Evolutionary conservation across 2,329 filamentous ascomycete genomes (phyloP).

Genomic region (Tolypocladium sp.): DNA sequence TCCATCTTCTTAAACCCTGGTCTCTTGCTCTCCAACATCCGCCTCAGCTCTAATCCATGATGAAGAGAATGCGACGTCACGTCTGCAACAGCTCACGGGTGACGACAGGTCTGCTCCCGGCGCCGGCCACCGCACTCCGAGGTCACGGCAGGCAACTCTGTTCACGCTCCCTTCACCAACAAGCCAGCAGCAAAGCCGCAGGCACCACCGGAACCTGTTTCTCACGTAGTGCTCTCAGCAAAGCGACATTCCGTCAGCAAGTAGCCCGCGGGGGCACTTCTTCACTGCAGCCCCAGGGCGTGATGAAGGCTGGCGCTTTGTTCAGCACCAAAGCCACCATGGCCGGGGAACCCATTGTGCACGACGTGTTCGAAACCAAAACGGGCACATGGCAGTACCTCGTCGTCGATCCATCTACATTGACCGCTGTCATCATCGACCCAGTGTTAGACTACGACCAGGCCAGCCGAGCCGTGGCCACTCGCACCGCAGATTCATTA

Average conservation of each 20-base stretch:
- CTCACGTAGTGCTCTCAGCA: neutral
- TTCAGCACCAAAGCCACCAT: neutral
- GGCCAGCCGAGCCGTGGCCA: constrained; percentile 30
- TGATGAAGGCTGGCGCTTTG: neutral
- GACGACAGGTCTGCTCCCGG: neutral
- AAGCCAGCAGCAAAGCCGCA: neutral
- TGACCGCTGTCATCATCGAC: constrained; percentile 48
- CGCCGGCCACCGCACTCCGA: neutral
- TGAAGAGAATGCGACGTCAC: neutral
- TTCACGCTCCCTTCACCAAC: neutral
- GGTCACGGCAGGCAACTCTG: neutral
- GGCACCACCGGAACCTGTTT: neutral
- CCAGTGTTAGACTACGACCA: constrained; percentile 50
- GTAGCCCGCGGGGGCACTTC: neutral
- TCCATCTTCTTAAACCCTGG: neutral
- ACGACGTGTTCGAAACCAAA: constrained; percentile 26
- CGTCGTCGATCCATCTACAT: constrained; percentile 42
- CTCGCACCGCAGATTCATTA: constrained; percentile 41
- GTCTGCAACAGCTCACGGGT: neutral
- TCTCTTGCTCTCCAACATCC: neutral
- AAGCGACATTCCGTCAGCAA: neutral
- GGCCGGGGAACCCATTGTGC: constrained; percentile 22
- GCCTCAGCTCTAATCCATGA: neutral
- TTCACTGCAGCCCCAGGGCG: neutral
- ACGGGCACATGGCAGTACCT: constrained; percentile 53